phyloP scores from a whole-genome alignment of 2,329 filamentous ascomycete genomes.

The Colletotrichum phormii region DNA sequence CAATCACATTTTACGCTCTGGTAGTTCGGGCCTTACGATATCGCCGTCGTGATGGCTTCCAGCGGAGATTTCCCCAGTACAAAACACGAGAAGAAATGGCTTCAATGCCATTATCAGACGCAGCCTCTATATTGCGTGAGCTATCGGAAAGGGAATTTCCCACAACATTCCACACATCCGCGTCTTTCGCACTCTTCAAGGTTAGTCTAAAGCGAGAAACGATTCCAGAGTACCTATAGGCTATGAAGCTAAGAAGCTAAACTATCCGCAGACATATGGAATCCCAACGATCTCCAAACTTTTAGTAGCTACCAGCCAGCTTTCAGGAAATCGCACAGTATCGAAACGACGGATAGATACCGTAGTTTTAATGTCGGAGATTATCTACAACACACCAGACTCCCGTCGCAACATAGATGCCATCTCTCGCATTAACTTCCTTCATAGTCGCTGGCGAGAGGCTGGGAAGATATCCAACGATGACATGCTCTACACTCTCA shows the following conservation, averaged over 20 bases:
- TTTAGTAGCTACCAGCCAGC: slow-evolving; percentile 61
- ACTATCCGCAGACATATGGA: slow-evolving; percentile 53
- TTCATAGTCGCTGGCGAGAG: slow-evolving; percentile 68
- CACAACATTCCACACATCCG: slow-evolving; percentile 57
- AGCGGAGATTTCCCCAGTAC: neutral
- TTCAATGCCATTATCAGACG: slow-evolving; percentile 21
- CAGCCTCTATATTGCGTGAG: slow-evolving; percentile 49
- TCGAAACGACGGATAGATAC: slow-evolving; percentile 67
- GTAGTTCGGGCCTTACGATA: slow-evolving; percentile 6
- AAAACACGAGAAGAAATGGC: slow-evolving; percentile 26
- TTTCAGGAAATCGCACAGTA: slow-evolving; percentile 53
- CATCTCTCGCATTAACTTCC: slow-evolving; percentile 72
- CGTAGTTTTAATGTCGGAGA: slow-evolving; percentile 59
- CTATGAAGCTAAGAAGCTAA: neutral
- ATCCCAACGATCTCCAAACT: slow-evolving; percentile 65
- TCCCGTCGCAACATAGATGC: slow-evolving; percentile 60
- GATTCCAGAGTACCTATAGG: neutral
- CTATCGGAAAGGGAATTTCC: slow-evolving; percentile 67
- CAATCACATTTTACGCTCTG: neutral
- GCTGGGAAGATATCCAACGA: slow-evolving; percentile 69
- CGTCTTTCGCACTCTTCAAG: slow-evolving; percentile 71
- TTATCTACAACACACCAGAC: slow-evolving; percentile 54
- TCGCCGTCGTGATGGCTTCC: slow-evolving; percentile 16
- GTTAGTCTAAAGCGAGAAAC: slow-evolving; percentile 43
- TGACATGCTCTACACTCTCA: slow-evolving; percentile 75